Evolutionary conservation across 768 basidiomycete species (phyloP).

Genomic region (button mushroom (Agaricus bisporus)): DNA sequence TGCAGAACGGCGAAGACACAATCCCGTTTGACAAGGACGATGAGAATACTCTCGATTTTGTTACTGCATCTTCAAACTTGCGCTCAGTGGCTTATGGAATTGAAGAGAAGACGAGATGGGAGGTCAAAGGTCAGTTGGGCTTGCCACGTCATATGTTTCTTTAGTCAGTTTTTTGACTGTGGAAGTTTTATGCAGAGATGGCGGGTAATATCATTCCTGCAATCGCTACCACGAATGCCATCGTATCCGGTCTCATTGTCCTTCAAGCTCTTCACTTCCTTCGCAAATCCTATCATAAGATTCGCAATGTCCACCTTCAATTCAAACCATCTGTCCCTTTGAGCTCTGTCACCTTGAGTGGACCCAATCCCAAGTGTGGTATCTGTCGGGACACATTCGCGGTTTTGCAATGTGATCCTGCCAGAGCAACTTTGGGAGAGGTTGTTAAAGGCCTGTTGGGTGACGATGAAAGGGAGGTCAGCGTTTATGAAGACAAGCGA

Average conservation of each 20-base stretch:
- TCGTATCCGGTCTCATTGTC: conserved; percentile 92
- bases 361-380: conserved; percentile 75
- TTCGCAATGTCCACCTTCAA: conserved; percentile 76
- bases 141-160: not conserved
- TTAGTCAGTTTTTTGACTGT: not conserved
- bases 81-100: conserved; percentile 90
- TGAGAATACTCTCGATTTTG: conserved; percentile 94
- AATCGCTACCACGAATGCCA: conserved; percentile 98
- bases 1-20: conserved; percentile 58
- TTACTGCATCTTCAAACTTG: conserved; percentile 90
- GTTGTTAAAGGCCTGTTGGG: conserved; percentile 66
- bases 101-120: conserved; percentile 85
- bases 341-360: conserved; percentile 55
- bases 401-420: conserved; percentile 66
- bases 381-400: conserved; percentile 85
- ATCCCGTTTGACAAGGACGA: conserved; percentile 98
- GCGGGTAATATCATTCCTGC: conserved; percentile 99
- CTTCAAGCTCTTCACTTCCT: conserved; percentile 87
- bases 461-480: conserved; percentile 55
- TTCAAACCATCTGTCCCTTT: conserved; percentile 77
- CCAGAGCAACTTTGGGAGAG: conserved; percentile 62
- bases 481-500: conserved; percentile 82
- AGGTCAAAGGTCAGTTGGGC: conserved; percentile 74
- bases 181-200: conserved; percentile 63
- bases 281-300: conserved; percentile 48